Percentiles rank a stretch among this genome's conserved stretches.
phyloP scores from a whole-genome alignment of 2,329 filamentous ascomycete species.

The Fusarium buharicum region DNA sequence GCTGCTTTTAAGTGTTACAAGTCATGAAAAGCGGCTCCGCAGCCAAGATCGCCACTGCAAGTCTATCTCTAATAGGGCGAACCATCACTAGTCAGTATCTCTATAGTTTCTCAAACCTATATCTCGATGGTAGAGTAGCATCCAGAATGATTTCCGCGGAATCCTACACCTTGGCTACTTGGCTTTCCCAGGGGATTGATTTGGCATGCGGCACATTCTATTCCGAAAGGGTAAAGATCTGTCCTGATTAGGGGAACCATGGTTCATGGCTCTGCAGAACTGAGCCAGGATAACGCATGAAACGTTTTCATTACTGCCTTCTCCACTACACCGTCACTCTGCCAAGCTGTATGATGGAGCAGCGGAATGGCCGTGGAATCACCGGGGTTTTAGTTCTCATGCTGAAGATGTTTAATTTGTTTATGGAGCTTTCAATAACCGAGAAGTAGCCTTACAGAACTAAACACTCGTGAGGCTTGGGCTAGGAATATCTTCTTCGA shows the following conservation, averaged over 20 bases:
- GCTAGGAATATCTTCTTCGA: neutral
- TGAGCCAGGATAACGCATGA: conserved; percentile 16
- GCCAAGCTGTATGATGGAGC: neutral
- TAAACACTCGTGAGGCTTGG: neutral
- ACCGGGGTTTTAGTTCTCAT: neutral
- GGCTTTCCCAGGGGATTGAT: neutral
- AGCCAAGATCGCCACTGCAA: neutral
- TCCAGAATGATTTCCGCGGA: neutral
- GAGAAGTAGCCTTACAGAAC: conserved; percentile 1
- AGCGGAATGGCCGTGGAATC: conserved; percentile 1
- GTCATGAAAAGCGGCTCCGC: neutral
- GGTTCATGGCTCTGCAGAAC: neutral
- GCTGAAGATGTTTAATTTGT: conserved; percentile 3
- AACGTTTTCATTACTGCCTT: conserved; percentile 10
- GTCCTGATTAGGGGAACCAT: neutral
- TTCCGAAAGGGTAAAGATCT: neutral
- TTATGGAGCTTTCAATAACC: neutral
- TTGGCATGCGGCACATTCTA: neutral
- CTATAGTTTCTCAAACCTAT: neutral
- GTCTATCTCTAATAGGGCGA: neutral
- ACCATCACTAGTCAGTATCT: neutral
- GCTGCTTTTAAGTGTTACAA: neutral
- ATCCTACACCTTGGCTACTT: neutral
- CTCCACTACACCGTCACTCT: conserved; percentile 19
- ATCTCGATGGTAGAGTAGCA: neutral